Conservation (phyloP, 805 yeast species). For the Candida manassasensis region DNA sequence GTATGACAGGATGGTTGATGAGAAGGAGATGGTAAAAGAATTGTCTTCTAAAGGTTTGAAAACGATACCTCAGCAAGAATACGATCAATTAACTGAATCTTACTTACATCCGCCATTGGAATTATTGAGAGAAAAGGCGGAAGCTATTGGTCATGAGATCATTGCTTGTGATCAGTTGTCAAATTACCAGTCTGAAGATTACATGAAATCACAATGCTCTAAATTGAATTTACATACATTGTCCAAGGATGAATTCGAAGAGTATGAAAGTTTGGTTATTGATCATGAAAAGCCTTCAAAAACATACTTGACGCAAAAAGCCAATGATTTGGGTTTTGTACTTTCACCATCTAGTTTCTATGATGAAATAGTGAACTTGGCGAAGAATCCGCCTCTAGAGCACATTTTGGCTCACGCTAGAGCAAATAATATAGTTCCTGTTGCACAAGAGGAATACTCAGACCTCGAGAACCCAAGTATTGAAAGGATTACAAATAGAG, state of each 20-base stretch:
- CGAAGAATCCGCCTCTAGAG: conserved; percentile 21
- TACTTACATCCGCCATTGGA: conserved; percentile 20
- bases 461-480: conserved; percentile 16
- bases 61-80: conserved; percentile 20
- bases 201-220: conserved; percentile 10
- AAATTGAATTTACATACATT: conserved; percentile 16
- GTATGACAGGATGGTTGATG: conserved; percentile 24
- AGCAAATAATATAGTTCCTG: conserved; percentile 24
- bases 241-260: conserved; percentile 13
- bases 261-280: conserved; percentile 14
- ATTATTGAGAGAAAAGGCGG: conserved; percentile 14
- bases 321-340: conserved; percentile 30
- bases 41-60: conserved; percentile 29
- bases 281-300: conserved; percentile 32
- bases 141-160: conserved; percentile 10
- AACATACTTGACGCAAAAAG: conserved; percentile 28
- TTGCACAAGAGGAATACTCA: conserved; percentile 12
- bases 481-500: conserved; percentile 12
- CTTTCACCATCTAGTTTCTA: conserved; percentile 25
- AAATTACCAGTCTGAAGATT: neutral
- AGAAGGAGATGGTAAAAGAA: conserved; percentile 29
- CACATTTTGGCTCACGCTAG: conserved; percentile 19
- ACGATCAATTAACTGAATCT: conserved; percentile 6
- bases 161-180: neutral
- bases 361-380: conserved; percentile 25